Conservation (phyloP, 2,329 filamentous ascomycete species). For the Cryphonectria nitschkei region DNA sequence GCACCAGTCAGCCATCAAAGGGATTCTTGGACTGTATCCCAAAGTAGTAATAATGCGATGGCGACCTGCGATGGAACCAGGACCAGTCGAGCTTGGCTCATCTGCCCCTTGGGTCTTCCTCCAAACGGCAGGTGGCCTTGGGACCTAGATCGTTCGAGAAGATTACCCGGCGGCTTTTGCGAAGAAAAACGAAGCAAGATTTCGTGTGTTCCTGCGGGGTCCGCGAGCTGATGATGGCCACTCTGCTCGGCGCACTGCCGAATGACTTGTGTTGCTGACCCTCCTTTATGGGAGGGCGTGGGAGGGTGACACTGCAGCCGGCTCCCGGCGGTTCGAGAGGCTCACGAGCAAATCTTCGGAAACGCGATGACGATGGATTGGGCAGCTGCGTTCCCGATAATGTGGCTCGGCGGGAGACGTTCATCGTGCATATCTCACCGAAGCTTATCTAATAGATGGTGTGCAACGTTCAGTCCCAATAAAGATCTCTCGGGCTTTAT, state of each 20-base stretch:
- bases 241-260: background rate
- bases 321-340: slow-evolving; percentile 1
- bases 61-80: slow-evolving; percentile 5
- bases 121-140: slow-evolving; percentile 11
- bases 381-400: background rate
- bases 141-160: slow-evolving; percentile 9
- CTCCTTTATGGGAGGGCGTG: background rate
- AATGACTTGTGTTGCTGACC: background rate
- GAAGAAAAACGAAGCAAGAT: background rate
- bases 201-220: slow-evolving; percentile 3
- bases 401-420: background rate
- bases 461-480: background rate
- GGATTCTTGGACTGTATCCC: background rate
- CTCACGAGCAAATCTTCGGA: background rate
- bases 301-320: slow-evolving; percentile 11
- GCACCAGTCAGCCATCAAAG: background rate
- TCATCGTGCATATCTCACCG: background rate
- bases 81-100: background rate
- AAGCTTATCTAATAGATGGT: background rate
- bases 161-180: background rate
- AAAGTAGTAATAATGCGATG: background rate
- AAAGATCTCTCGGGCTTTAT: background rate
- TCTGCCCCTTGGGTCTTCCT: background rate
- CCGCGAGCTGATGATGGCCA: background rate
- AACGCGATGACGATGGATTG: background rate